Percentiles rank a stretch among this genome's conserved stretches.
phyloP scores from a whole-genome alignment of 2,329 filamentous ascomycete genomes.

The Phaeophleospora eucalypticola region DNA sequence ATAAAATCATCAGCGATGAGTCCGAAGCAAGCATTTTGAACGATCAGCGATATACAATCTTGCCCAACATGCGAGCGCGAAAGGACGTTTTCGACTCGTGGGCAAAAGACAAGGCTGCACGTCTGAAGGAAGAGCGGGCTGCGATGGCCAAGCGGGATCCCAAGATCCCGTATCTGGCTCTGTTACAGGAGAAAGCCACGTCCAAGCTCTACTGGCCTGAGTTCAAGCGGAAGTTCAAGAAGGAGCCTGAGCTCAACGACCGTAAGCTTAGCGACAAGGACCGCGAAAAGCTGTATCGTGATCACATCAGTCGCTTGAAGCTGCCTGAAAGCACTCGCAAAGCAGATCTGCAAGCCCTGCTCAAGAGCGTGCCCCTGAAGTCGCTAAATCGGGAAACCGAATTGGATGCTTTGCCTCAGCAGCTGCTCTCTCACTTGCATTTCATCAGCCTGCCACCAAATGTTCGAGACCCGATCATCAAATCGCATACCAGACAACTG shows the following conservation, averaged over 20 bases:
- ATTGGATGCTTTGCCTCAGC: conserved; percentile 55
- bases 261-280: conserved; percentile 59
- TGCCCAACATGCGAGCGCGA: conserved; percentile 74
- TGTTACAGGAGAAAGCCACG: conserved; percentile 76
- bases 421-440: conserved; percentile 62
- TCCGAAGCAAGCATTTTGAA: conserved; percentile 71
- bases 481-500: conserved; percentile 62
- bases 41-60: conserved; percentile 79
- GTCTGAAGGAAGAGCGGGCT: conserved; percentile 67
- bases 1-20: conserved; percentile 68
- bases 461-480: conserved; percentile 61
- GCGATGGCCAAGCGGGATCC: conserved; percentile 79
- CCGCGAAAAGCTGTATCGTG: conserved; percentile 73
- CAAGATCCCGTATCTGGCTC: conserved; percentile 71
- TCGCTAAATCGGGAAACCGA: conserved; percentile 58
- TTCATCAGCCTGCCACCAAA: conserved; percentile 63
- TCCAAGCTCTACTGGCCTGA: conserved; percentile 97
- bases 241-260: conserved; percentile 75
- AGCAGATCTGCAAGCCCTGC: conserved; percentile 62
- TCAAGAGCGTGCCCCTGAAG: conserved; percentile 58
- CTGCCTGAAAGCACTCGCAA: conserved; percentile 63
- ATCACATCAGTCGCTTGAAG: conserved; percentile 64
- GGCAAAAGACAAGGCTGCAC: conserved; percentile 70
- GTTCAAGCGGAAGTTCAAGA: conserved; percentile 86
- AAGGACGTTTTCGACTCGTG: conserved; percentile 81